A percentile compares a stretch with the other conserved stretches of the same genome.
Conservation (phyloP, 129 eudicot species). For the Helianthus tuberosus region DNA sequence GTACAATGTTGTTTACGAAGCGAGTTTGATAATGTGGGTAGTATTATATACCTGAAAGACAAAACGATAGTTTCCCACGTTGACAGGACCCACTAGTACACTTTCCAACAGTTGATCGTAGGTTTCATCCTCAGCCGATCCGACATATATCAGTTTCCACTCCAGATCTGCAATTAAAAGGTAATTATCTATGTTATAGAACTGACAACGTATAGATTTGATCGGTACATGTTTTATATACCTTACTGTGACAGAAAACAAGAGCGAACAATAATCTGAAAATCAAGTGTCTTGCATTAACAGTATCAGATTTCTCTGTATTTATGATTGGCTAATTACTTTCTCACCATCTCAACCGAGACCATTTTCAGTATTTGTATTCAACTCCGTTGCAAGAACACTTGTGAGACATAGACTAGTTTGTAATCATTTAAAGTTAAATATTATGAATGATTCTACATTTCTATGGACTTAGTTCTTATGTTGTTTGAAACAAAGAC, state of each 20-base stretch:
- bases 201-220: constrained; percentile 3
- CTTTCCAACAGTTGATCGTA: constrained; percentile 92
- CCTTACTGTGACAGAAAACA: not conserved
- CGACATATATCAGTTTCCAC: constrained; percentile 96
- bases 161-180: constrained; percentile 62
- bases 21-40: not conserved
- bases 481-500: too few relatives aligned
- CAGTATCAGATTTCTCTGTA: too few relatives aligned
- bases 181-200: not conserved
- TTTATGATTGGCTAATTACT: too few relatives aligned
- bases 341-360: too few relatives aligned
- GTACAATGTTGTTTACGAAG: not conserved
- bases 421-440: too few relatives aligned
- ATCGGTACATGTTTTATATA: too few relatives aligned
- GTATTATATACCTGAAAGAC: constrained; percentile 68
- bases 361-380: too few relatives aligned
- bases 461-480: too few relatives aligned
- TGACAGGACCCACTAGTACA: constrained; percentile 96
- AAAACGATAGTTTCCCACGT: constrained; percentile 91
- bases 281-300: not conserved
- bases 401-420: too few relatives aligned
- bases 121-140: constrained; percentile 97
- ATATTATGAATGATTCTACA: too few relatives aligned
- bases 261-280: not conserved
- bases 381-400: too few relatives aligned